A percentile compares a stretch with the other conserved stretches of the same genome.
Conservation (phyloP, 345 rosid genomes). For the Populus simonii region DNA sequence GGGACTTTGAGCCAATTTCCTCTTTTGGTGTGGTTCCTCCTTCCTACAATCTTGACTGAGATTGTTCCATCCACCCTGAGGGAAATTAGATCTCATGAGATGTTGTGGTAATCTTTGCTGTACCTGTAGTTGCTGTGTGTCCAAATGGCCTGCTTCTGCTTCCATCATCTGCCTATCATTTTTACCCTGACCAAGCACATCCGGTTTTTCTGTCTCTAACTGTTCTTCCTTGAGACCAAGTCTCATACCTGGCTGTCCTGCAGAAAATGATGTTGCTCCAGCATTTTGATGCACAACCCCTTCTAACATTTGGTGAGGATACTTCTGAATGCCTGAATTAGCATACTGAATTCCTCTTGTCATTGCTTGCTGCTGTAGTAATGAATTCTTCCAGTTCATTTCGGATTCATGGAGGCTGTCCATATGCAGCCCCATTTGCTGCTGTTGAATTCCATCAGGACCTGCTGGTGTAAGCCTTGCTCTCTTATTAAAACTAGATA, state of each 20-base stretch:
- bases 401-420: conserved; percentile 65
- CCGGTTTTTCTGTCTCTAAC: conserved; percentile 62
- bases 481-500: conserved; percentile 64
- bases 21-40: conserved; percentile 73
- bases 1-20: conserved; percentile 85
- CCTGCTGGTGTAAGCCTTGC: conserved; percentile 45
- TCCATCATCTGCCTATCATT: conserved; percentile 50
- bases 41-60: conserved; percentile 63
- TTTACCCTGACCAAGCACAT: conserved; percentile 43
- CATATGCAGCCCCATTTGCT: conserved; percentile 52
- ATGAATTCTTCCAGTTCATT: conserved; percentile 60
- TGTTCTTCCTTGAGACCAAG: conserved; percentile 70
- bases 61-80: conserved; percentile 72
- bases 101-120: conserved; percentile 63
- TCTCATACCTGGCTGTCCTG: conserved; percentile 63
- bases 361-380: conserved; percentile 53
- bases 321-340: conserved; percentile 58
- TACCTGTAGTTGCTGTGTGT: conserved; percentile 49
- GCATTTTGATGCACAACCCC: conserved; percentile 66
- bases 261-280: conserved; percentile 48
- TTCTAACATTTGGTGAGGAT: conserved; percentile 64
- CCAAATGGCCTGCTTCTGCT: conserved; percentile 56
- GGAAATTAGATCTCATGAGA: conserved; percentile 49
- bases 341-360: conserved; percentile 61
- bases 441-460: conserved; percentile 68